phyloP scores from a whole-genome alignment of 1,284 basidiomycete genomes.

The Porodaedalea pini region DNA sequence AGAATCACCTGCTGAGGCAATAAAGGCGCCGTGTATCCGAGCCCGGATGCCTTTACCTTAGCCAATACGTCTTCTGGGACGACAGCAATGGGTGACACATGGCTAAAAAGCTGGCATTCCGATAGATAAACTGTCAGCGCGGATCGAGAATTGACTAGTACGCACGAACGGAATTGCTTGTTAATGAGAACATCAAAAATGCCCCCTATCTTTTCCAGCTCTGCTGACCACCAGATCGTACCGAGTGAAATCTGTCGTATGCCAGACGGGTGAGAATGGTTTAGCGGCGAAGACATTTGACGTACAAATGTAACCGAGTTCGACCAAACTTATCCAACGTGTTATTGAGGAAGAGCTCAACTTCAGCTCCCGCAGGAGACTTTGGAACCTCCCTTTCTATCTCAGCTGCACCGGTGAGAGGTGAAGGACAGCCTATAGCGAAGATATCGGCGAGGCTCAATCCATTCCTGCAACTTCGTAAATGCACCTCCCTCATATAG shows the following conservation, averaged over 20 bases:
- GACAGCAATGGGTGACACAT: conserved; percentile 12
- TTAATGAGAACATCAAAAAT: conserved; percentile 17
- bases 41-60: conserved; percentile 13
- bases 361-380: background rate
- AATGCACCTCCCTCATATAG: conserved; percentile 8
- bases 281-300: background rate
- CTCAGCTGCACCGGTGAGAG: background rate
- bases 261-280: background rate
- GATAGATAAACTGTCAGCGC: background rate
- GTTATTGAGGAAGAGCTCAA: conserved; percentile 7
- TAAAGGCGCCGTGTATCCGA: conserved; percentile 18
- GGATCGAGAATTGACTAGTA: background rate
- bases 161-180: conserved; percentile 20
- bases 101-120: conserved; percentile 13
- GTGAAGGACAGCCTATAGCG: conserved; percentile 3
- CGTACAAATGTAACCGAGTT: conserved; percentile 19
- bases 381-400: background rate
- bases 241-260: conserved; percentile 21
- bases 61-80: conserved; percentile 12
- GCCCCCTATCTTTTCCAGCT: conserved; percentile 18
- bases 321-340: conserved; percentile 9
- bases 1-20: conserved; percentile 22
- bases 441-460: background rate
- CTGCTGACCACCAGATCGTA: conserved; percentile 15
- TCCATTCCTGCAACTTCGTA: conserved; percentile 9